Conservation (phyloP, 768 basidiomycete species). For the Exsudoporus frostii region DNA sequence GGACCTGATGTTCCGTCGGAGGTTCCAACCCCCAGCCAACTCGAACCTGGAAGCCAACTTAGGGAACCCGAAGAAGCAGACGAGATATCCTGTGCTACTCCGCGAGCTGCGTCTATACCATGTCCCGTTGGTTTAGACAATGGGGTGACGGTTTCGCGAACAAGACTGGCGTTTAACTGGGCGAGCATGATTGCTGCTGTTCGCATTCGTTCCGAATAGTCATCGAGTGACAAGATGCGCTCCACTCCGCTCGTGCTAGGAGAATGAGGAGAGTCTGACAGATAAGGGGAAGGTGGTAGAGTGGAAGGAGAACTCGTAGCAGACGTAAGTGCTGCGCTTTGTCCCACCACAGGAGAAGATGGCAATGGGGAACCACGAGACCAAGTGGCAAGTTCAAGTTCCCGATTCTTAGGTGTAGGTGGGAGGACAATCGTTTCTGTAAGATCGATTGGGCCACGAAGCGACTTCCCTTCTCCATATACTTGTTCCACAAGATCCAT, state of each 20-base stretch:
- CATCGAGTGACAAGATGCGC: conserved; percentile 74
- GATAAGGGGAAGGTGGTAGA: background rate
- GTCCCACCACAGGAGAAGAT: conserved; percentile 43
- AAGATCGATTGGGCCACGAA: conserved; percentile 73
- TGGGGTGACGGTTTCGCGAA: conserved; percentile 47
- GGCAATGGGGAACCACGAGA: conserved; percentile 51
- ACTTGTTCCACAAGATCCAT: conserved; percentile 96
- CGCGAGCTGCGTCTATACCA: conserved; percentile 1
- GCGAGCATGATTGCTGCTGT: conserved; percentile 98
- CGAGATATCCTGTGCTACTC: conserved; percentile 8
- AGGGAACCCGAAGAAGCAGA: conserved; percentile 31
- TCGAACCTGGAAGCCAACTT: conserved; percentile 55
- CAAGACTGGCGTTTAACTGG: conserved; percentile 83
- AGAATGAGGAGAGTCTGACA: conserved; percentile 3
- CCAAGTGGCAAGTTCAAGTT: conserved; percentile 85
- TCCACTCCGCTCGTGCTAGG: conserved; percentile 10
- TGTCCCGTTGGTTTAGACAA: conserved; percentile 13
- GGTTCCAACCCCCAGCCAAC: conserved; percentile 40
- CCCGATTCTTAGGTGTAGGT: conserved; percentile 81
- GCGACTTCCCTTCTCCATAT: conserved; percentile 74
- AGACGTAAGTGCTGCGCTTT: conserved; percentile 27
- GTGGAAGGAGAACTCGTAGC: conserved; percentile 10
- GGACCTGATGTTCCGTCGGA: conserved; percentile 24
- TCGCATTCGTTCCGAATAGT: conserved; percentile 98
- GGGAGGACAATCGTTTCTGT: conserved; percentile 84